phyloP scores from a whole-genome alignment of 371 early-diverging fungal species.

The Mucor lusitanicus region DNA sequence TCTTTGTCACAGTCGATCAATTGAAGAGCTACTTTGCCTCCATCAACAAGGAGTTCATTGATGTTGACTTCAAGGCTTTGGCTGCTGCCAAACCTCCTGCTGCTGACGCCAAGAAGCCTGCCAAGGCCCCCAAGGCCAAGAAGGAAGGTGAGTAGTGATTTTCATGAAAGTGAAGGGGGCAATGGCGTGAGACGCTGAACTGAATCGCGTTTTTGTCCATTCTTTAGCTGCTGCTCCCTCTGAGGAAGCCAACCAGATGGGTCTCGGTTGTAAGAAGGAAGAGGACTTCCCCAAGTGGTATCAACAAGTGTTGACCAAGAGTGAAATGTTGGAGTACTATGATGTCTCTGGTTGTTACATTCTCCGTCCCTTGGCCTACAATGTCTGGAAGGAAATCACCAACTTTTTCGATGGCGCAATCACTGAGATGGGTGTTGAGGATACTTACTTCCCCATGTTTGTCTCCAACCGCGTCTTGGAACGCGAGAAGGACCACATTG shows the following conservation, averaged over 20 bases:
- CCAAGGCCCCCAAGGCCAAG: slow-evolving; percentile 30
- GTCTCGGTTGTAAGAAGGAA: slow-evolving; percentile 91
- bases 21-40: slow-evolving; percentile 32
- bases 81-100: slow-evolving; percentile 44
- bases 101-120: slow-evolving; percentile 36
- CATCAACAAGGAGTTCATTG: slow-evolving; percentile 36
- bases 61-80: slow-evolving; percentile 50
- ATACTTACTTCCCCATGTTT: slow-evolving; percentile 99
- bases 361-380: slow-evolving; percentile 96
- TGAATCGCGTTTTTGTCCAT: not conserved
- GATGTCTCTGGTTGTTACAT: slow-evolving; percentile 99
- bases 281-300: slow-evolving; percentile 96
- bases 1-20: slow-evolving; percentile 33
- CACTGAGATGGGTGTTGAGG: slow-evolving; percentile 93
- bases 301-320: slow-evolving; percentile 89
- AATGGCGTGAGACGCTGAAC: too few species aligned
- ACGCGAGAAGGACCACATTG: slow-evolving; percentile 99
- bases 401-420: slow-evolving; percentile 93
- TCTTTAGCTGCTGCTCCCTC: slow-evolving; percentile 30
- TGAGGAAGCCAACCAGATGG: slow-evolving; percentile 75
- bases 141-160: slow-evolving; percentile 38
- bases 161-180: not conserved
- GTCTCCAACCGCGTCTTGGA: slow-evolving; percentile 91
- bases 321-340: slow-evolving; percentile 99
- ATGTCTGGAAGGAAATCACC: slow-evolving; percentile 97